These are phyloP conservation scores for Metroxylon sagu DNA, from an alignment of 176 grass and related monocot species.

Conservation along the genomic window DNA sequence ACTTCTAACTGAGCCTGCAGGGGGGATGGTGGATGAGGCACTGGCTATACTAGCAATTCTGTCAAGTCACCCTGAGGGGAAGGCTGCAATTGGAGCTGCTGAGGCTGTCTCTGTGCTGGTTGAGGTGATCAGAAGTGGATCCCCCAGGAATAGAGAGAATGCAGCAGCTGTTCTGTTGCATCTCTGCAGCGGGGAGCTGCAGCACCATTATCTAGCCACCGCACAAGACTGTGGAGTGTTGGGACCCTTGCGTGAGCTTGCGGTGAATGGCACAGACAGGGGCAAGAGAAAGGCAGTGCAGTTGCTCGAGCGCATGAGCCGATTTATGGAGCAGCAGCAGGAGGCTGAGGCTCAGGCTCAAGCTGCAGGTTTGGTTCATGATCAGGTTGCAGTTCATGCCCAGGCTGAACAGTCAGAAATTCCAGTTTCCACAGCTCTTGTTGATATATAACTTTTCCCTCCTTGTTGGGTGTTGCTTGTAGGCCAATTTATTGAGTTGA, in stretches of 20 bases:
- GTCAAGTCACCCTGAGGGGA: slow-evolving; percentile 77
- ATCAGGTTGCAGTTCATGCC: slow-evolving; percentile 14
- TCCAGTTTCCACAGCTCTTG: slow-evolving; percentile 23
- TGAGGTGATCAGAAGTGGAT: slow-evolving; percentile 49
- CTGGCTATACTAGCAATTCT: slow-evolving; percentile 88
- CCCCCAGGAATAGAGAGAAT: slow-evolving; percentile 84
- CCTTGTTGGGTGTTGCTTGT: too few relatives aligned
- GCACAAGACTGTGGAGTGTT: slow-evolving; percentile 51
- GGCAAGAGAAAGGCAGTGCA: slow-evolving; percentile 74
- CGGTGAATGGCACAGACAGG: slow-evolving; percentile 55
- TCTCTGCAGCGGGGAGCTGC: slow-evolving; percentile 52
- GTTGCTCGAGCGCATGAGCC: slow-evolving; percentile 69
- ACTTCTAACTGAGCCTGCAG: slow-evolving; percentile 51
- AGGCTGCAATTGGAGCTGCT: slow-evolving; percentile 50
- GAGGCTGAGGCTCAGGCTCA: slow-evolving; percentile 36
- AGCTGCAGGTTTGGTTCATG: slow-evolving; percentile 5
- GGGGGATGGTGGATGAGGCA: slow-evolving; percentile 59
- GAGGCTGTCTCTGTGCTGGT: slow-evolving; percentile 74
- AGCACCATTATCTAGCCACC: slow-evolving; percentile 31
- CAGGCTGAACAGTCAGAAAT: slow-evolving; percentile 29
- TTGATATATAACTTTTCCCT: slow-evolving; percentile 1
- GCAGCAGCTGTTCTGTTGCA: slow-evolving; percentile 73
- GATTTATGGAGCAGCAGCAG: slow-evolving; percentile 62
- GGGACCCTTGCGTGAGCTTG: slow-evolving; percentile 57
- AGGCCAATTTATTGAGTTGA: too few relatives aligned